phyloP scores from a whole-genome alignment of 2,329 filamentous ascomycete species.

The Botrytis hyacinthi region DNA sequence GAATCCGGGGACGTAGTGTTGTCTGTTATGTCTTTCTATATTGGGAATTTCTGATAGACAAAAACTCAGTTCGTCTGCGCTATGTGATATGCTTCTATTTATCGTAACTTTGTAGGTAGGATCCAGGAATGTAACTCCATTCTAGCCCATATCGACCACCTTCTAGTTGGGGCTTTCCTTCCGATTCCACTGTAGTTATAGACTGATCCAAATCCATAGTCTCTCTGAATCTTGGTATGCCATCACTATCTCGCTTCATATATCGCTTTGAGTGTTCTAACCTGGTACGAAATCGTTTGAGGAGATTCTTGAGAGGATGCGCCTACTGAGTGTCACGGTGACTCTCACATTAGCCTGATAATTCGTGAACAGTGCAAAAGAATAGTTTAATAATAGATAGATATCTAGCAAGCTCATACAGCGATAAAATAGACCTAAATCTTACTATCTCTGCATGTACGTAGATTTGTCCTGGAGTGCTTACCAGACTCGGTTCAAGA shows the following conservation, averaged over 20 bases:
- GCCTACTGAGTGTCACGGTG: background rate
- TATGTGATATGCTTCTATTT: background rate
- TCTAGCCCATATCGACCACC: background rate
- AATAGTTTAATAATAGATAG: accelerated
- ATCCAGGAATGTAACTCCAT: accelerated
- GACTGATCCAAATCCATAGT: accelerated
- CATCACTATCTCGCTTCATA: accelerated
- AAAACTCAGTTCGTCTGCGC: accelerated
- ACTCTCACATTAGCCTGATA: background rate
- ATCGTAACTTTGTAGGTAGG: accelerated
- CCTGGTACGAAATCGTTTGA: background rate
- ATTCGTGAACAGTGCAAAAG: no score
- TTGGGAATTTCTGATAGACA: background rate
- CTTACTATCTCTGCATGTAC: accelerated
- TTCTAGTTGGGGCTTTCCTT: no score
- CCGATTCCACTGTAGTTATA: accelerated
- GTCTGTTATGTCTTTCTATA: background rate
- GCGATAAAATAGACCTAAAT: background rate
- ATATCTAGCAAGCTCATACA: no score
- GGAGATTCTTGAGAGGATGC: accelerated
- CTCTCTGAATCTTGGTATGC: accelerated
- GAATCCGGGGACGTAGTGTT: no score
- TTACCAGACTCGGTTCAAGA: background rate
- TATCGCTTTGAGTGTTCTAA: background rate
- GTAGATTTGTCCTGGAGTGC: accelerated